phyloP scores from a whole-genome alignment of 768 basidiomycete species.

The Tephrocybe sp. region DNA sequence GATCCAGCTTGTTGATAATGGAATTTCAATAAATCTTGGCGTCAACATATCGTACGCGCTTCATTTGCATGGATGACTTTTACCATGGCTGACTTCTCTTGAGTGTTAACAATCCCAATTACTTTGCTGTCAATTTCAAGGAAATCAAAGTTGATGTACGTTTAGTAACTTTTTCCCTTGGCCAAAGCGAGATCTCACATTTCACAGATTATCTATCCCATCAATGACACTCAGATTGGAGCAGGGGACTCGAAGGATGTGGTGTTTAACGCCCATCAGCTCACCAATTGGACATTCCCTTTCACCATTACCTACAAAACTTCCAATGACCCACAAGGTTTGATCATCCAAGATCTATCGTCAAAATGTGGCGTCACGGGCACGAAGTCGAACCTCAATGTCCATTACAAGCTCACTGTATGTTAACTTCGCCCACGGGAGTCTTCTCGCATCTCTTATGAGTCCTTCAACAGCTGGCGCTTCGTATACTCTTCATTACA shows the following conservation, averaged over 20 bases:
- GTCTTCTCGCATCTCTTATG: neutral
- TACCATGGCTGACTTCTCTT: neutral
- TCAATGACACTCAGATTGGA: conserved; percentile 69
- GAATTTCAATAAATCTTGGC: conserved; percentile 57
- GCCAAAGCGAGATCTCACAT: neutral
- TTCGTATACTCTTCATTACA: conserved; percentile 64
- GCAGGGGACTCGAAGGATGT: conserved; percentile 51
- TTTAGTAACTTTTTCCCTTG: neutral
- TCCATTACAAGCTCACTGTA: conserved; percentile 70
- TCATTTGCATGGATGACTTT: neutral
- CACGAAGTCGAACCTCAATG: conserved; percentile 45
- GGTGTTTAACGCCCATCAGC: conserved; percentile 48
- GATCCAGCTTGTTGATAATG: conserved; percentile 41
- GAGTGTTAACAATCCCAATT: conserved; percentile 83
- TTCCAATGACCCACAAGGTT: conserved; percentile 46
- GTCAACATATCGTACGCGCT: conserved; percentile 59
- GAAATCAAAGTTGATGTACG: conserved; percentile 62
- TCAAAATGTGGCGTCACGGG: conserved; percentile 58
- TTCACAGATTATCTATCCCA: conserved; percentile 70
- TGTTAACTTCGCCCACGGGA: conserved; percentile 20
- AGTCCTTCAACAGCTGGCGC: conserved; percentile 45
- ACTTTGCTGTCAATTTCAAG: conserved; percentile 66
- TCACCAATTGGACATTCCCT: conserved; percentile 75
- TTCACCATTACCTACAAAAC: conserved; percentile 66
- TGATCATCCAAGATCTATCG: conserved; percentile 62